Percentiles rank a stretch among this genome's conserved stretches.
phyloP scores from a whole-genome alignment of 768 basidiomycete species.

The Lactarius hatsudake region DNA sequence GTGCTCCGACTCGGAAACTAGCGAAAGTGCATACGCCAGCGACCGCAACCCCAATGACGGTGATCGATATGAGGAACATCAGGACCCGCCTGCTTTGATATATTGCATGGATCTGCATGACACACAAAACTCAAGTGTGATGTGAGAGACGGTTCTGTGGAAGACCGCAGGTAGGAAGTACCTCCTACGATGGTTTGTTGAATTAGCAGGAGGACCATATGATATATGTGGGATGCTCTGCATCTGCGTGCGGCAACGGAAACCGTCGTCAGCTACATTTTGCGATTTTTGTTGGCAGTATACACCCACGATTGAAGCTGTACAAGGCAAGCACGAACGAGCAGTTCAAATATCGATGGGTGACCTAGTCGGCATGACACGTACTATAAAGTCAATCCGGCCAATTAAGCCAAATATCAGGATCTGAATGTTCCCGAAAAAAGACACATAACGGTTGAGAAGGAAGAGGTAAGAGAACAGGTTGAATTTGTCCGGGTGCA shows the following conservation, averaged over 20 bases:
- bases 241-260: background rate
- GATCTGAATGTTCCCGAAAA: background rate
- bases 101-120: background rate
- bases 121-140: background rate
- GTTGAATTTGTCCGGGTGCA: background rate
- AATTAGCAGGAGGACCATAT: background rate
- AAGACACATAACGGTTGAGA: background rate
- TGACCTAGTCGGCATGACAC: background rate
- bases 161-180: background rate
- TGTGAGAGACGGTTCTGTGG: no score
- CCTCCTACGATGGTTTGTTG: background rate
- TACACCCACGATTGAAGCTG: background rate
- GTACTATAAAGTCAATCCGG: background rate
- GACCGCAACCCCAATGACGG: background rate
- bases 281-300: background rate
- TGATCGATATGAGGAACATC: background rate
- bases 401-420: background rate
- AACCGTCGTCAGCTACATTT: background rate
- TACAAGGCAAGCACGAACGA: no score
- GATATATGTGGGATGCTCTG: background rate
- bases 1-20: background rate
- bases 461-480: background rate
- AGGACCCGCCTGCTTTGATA: slow-evolving; percentile 1
- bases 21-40: background rate
- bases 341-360: background rate